Evolutionary conservation across 257 asterid species (phyloP).

Genomic region (Solanum appendiculatum): DNA sequence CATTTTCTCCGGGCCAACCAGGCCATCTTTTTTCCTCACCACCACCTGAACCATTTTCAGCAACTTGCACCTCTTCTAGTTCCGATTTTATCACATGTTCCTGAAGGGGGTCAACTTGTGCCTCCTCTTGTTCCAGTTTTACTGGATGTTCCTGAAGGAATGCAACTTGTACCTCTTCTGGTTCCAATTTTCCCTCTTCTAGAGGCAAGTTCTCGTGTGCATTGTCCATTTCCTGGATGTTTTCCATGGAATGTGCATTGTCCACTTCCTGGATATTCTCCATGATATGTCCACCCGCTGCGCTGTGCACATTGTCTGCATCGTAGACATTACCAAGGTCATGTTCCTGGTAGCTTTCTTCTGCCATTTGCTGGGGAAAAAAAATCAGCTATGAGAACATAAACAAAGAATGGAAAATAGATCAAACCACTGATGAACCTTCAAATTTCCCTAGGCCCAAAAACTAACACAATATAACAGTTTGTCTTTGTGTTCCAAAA

Average conservation of each 20-base stretch:
- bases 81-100: not conserved
- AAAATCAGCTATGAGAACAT: not conserved
- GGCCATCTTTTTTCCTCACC: constrained; percentile 70
- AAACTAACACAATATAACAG: not conserved
- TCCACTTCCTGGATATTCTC: constrained; percentile 16
- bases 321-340: constrained; percentile 10
- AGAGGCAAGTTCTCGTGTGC: constrained; percentile 19
- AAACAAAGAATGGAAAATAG: not conserved
- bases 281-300: not conserved
- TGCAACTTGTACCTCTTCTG: constrained; percentile 25
- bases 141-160: not conserved
- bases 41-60: constrained; percentile 22
- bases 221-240: constrained; percentile 14
- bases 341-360: constrained; percentile 21
- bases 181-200: constrained; percentile 15
- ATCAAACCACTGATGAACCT: not conserved
- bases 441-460: not conserved
- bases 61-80: constrained; percentile 22
- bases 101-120: constrained; percentile 5
- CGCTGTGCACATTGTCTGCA: not conserved
- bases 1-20: constrained; percentile 85
- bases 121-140: constrained; percentile 17
- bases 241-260: not conserved
- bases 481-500: not conserved
- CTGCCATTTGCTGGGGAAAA: constrained; percentile 32